Base-by-base conservation (phyloP, 306 rosid species). In the Acmispon strigosus region DNA sequence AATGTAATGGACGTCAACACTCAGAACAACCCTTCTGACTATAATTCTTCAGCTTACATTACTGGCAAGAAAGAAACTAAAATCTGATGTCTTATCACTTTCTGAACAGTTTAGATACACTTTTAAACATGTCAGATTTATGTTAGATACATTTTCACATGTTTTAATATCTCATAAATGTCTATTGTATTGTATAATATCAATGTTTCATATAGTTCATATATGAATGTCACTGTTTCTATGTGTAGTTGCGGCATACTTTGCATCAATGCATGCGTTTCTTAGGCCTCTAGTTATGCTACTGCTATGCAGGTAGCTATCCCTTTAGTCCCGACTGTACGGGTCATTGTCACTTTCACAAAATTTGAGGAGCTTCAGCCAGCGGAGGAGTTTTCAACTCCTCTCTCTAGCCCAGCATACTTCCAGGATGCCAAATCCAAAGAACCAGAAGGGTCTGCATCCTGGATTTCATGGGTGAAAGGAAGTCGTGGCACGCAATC, bases 381-480 rank as follows among this genome's bases (percentile, higher is more conserved):
- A 39, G 56, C 79, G 60, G 99, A 95, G 90, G 99, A 95, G 72
- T 95, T 95, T 82, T 86, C 97, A 70, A 95, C 99, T 34, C 99
- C 99, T 43, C 96, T 82, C 51, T 91, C 99, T 13, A 95, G 99
- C 79, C 99, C 97, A 1, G 92, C 91, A 49, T 86, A 91, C 83
- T 91, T 95, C 81, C 96, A 89, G 88, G 99, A 91, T 76, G 83
- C 96, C 44, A 95, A 89, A 83, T 86, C 90, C 57, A 95, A 87
- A 84, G 99, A 89, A 63, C 81, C 97, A 13, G 97, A 95, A 63
- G 89, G 90, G 10, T 90, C 96, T 17, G 43, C 92, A 2, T 95
- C 97, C 4, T 95, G 99, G 99, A 91, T 91, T 73, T 88, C 96
- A 3, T 95, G 99, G 99, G 89, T 95, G 96, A 89, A 86, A 74